Evolutionary conservation across 495 filamentous ascomycete species (phyloP).

Genomic region (Neurospora sp.): DNA sequence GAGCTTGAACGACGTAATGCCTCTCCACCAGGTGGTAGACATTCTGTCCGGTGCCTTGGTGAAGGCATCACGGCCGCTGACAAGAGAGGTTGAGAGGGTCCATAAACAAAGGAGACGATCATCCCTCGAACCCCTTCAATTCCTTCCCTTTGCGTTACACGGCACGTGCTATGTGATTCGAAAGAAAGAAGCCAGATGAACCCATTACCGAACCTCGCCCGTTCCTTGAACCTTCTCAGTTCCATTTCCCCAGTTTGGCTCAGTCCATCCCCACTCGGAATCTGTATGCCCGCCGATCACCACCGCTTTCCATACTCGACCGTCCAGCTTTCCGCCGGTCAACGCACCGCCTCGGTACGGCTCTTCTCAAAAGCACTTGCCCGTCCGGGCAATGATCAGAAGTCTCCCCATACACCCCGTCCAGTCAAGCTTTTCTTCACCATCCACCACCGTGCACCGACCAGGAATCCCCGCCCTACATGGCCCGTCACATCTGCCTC

Average conservation of each 20-base stretch:
- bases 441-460: not conserved
- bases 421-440: not conserved
- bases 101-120: not conserved
- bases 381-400: constrained; percentile 15
- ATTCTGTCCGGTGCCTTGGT: not conserved
- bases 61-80: not conserved
- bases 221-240: not conserved
- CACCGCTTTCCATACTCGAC: constrained; percentile 2
- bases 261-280: constrained; percentile 3
- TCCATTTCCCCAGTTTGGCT: not conserved
- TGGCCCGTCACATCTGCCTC: not conserved
- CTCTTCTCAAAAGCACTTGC: constrained; percentile 7
- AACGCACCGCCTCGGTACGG: not conserved
- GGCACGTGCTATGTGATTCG: not conserved
- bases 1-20: not conserved
- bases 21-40: not conserved
- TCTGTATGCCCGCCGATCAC: not conserved
- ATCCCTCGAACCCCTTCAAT: not conserved
- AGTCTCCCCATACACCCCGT: not conserved
- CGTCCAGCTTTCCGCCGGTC: not conserved
- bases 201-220: not conserved
- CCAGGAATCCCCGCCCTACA: not conserved
- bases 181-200: not conserved
- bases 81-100: not conserved
- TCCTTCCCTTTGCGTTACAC: not conserved